Conservation (phyloP, 306 rosid genomes). For the Luffa acutangula region DNA sequence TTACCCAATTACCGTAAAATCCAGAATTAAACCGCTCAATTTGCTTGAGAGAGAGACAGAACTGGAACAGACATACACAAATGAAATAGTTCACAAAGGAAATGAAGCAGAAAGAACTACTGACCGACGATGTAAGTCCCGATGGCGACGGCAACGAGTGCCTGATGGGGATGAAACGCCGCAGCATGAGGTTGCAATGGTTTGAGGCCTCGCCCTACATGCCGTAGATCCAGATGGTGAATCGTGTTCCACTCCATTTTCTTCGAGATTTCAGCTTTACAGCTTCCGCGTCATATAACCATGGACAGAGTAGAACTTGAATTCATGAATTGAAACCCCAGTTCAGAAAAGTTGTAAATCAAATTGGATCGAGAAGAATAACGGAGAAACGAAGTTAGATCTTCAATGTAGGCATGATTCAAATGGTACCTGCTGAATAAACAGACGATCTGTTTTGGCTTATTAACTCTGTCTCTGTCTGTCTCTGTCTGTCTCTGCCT, state of each 20-base stretch:
- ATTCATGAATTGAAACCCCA: not conserved
- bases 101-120: not conserved
- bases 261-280: not conserved
- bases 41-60: not conserved
- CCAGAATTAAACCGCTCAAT: not conserved
- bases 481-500: not conserved
- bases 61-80: not conserved
- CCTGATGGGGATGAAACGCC: conserved; percentile 78
- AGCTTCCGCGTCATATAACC: not conserved
- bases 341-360: not conserved
- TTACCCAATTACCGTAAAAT: not conserved
- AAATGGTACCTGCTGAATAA: conserved; percentile 1
- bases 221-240: conserved; percentile 96
- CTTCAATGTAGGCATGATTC: not conserved
- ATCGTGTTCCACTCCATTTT: conserved; percentile 95
- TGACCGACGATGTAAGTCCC: conserved; percentile 85
- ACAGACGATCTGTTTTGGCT: not conserved
- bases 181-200: conserved; percentile 92
- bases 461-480: not conserved
- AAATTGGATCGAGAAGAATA: not conserved
- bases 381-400: not conserved
- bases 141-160: conserved; percentile 83
- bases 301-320: not conserved
- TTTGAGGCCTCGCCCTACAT: conserved; percentile 54
- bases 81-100: not conserved